Percentiles rank a stretch among this genome's conserved stretches.
Evolutionary conservation across 306 rosid genomes (phyloP).

Genomic region (Carpinus fangiana): DNA sequence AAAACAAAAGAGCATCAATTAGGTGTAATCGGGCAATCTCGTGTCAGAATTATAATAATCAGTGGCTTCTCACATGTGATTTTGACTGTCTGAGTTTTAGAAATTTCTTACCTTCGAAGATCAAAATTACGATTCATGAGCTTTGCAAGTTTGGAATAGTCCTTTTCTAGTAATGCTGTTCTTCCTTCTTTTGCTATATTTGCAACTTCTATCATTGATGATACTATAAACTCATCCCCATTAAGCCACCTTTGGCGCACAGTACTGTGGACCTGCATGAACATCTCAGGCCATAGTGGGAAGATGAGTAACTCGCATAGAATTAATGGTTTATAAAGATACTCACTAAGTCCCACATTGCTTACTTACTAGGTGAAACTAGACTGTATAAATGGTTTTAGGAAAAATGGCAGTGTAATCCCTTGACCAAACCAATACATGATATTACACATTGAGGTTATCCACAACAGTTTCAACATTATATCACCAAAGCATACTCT

Average conservation of each 20-base stretch:
- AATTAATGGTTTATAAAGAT: too few species aligned
- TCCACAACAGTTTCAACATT: too few species aligned
- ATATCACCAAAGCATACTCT: too few species aligned
- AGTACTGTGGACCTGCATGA: conserved; percentile 73
- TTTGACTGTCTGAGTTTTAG: background rate
- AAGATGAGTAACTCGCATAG: too few species aligned
- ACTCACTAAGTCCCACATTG: too few species aligned
- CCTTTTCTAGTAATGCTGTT: conserved; percentile 54
- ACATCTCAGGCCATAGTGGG: too few species aligned
- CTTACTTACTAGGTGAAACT: too few species aligned
- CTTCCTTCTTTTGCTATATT: conserved; percentile 72
- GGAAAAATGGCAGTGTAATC: background rate
- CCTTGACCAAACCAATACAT: background rate
- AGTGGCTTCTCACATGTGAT: background rate
- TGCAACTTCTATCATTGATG: conserved; percentile 79
- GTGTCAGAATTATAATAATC: background rate
- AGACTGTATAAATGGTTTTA: too few species aligned
- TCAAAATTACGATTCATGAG: conserved; percentile 87
- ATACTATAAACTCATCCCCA: conserved; percentile 76
- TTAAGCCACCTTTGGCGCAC: conserved; percentile 86
- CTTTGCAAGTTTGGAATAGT: conserved; percentile 59
- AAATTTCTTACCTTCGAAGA: conserved; percentile 61
- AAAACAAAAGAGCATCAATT: background rate
- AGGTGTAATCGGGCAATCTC: background rate
- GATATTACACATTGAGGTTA: too few species aligned